phyloP scores from a whole-genome alignment of 495 filamentous ascomycete species.

The Venustampulla echinocandica region DNA sequence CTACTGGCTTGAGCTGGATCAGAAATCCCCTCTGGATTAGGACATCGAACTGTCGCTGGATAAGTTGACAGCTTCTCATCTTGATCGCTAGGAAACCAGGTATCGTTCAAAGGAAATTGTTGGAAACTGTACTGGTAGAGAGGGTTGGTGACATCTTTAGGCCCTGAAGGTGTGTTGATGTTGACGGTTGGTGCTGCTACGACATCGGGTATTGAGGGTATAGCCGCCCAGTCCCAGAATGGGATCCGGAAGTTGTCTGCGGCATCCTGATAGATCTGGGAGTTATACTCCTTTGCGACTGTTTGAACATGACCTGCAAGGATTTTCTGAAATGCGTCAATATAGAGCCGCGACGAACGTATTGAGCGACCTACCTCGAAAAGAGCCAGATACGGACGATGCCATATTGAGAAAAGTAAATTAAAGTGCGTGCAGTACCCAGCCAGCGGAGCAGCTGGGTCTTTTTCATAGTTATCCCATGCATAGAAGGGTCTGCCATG shows the following conservation, averaged over 20 bases:
- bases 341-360: neutral
- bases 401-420: conserved; percentile 60
- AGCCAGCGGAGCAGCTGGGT: conserved; percentile 31
- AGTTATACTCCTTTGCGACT: conserved; percentile 7
- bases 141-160: conserved; percentile 48
- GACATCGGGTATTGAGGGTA: conserved; percentile 38
- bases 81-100: conserved; percentile 6
- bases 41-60: neutral
- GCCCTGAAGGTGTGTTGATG: conserved; percentile 43
- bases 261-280: conserved; percentile 32
- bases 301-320: conserved; percentile 31
- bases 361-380: conserved; percentile 28
- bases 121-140: conserved; percentile 53
- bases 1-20: neutral
- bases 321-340: conserved; percentile 43
- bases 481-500: conserved; percentile 51
- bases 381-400: conserved; percentile 58
- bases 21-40: neutral
- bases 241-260: conserved; percentile 49
- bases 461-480: conserved; percentile 45
- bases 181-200: conserved; percentile 31
- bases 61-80: neutral
- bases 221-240: conserved; percentile 58
- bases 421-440: conserved; percentile 60
- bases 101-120: conserved; percentile 8